Evolutionary conservation across 2,329 filamentous ascomycete genomes (phyloP), one percentile per base, ranked within the genome.

Genomic region (Claviceps sp.): DNA sequence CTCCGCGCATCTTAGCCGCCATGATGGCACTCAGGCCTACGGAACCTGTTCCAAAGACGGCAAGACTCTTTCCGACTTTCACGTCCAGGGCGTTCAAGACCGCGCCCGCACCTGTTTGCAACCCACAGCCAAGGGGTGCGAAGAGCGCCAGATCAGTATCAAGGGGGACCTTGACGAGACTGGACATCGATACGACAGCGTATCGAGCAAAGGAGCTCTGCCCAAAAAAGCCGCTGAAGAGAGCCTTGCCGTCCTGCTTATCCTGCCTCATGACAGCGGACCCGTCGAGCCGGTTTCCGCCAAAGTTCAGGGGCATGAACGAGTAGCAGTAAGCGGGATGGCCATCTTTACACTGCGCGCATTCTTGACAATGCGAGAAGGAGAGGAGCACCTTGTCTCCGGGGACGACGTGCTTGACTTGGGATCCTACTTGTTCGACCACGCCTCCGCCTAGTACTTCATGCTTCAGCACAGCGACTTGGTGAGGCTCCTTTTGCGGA

Each of bases 41-140:
- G 13, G 48, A 44, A 6, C 48, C 48, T n/a, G 17, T 3, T 22
- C 48, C 48, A 5, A 68, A 66, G 1, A 68, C 57, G 0, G 63
- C 64, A 2, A 68, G 54, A 1, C 57, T 59, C 48, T 55, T 62
- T 2, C 57, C 64, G 1, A 44, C 51, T 40, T 54, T 57, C 14
- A 63, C 63, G 39, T 56, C 48, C 1, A 66, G 56, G 0, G 62
- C 56, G 43, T 68, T 67, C 3, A 67, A 37, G 16, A 68, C 57
- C 0, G 64, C 62, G 0, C 66, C 66, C 1, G 62, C 63, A 19
- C 66, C 66, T 1, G 66, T 68, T 50, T 67, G 65, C 38, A 68
- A 55, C 1, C 66, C 66, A 48, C 66, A 68, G 0, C 66, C 66
- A 0, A 68, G 56, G 4, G 66, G 61, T 0, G 65, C 61, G n/a